Conservation (phyloP, 2,329 filamentous ascomycete genomes). For the Sporothrix brunneoviolacea region DNA sequence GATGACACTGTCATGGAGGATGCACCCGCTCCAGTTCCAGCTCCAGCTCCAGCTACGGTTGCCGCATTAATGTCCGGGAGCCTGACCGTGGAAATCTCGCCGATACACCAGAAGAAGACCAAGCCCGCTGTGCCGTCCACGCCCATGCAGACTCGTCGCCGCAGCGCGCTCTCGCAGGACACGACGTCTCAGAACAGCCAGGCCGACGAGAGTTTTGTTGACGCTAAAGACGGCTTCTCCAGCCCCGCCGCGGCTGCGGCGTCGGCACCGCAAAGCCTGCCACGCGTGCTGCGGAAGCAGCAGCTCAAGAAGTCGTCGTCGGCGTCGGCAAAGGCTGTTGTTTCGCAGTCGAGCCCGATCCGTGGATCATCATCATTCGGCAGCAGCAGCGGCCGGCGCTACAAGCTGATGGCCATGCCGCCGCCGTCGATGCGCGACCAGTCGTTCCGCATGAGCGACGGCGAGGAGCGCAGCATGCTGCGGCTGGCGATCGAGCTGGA, state of each 20-base stretch:
- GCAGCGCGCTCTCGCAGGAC: conserved; percentile 6
- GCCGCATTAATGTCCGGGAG: not conserved
- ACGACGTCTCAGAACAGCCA: not conserved
- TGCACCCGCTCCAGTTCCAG: not conserved
- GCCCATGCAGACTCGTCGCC: conserved; percentile 10
- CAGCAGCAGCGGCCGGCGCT: not conserved
- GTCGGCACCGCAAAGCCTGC: conserved; percentile 3
- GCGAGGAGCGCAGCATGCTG: conserved; percentile 42
- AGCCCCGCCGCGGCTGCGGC: not conserved
- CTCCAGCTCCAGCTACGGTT: not conserved
- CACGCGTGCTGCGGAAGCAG: not conserved
- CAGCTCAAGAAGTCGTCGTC: not conserved
- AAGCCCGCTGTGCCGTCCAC: conserved; percentile 1
- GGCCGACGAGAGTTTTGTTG: not conserved
- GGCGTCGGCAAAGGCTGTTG: not conserved
- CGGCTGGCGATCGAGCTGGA: conserved; percentile 46
- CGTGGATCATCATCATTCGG: not conserved
- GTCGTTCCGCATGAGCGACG: conserved; percentile 38
- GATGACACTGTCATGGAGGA: conserved; percentile 8
- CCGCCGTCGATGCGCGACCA: conserved; percentile 13
- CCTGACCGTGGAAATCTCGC: conserved; percentile 3
- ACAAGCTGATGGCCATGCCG: conserved; percentile 10
- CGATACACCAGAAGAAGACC: not conserved
- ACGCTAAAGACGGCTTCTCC: no score
- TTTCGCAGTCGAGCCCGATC: conserved; percentile 14